These are phyloP conservation scores for Shiraia sp. DNA, from an alignment of 2,329 filamentous ascomycete genomes.

Conservation along the genomic window DNA sequence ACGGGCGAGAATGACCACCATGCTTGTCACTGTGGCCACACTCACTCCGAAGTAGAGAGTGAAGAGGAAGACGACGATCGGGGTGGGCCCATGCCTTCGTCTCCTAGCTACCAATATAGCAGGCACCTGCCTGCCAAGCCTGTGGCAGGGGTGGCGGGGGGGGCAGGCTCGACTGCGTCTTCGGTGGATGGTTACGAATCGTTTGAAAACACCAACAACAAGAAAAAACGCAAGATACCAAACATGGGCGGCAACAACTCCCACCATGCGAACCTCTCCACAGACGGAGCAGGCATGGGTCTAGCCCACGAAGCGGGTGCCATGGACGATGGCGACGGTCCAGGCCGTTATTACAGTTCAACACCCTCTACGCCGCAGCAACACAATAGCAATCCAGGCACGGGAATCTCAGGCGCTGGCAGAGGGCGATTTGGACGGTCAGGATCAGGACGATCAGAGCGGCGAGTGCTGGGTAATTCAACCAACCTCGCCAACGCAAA, in stretches of 20 bases:
- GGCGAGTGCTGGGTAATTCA: constrained; percentile 49
- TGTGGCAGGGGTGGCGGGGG: constrained; percentile 29
- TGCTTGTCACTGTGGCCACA: constrained; percentile 51
- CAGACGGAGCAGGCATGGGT: constrained; percentile 68
- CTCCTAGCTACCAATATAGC: constrained; percentile 45
- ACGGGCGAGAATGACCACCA: constrained; percentile 58
- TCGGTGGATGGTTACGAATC: constrained; percentile 90
- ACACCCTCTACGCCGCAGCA: constrained; percentile 58
- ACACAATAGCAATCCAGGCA: constrained; percentile 35
- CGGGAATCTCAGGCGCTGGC: constrained; percentile 61
- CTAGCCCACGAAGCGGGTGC: constrained; percentile 54
- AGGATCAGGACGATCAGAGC: constrained; percentile 47
- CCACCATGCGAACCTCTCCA: constrained; percentile 61
- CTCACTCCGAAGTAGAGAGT: constrained; percentile 59
- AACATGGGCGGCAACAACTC: constrained; percentile 73
- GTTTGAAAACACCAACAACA: constrained; percentile 98
- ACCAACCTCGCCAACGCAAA: constrained; percentile 50
- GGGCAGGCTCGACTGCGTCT: constrained; percentile 64
- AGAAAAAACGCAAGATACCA: constrained; percentile 98
- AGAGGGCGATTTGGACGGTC: constrained; percentile 78
- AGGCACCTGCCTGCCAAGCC: constrained; percentile 33
- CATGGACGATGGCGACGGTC: constrained; percentile 50
- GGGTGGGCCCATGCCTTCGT: constrained; percentile 45
- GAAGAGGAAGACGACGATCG: constrained; percentile 60
- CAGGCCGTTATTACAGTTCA: constrained; percentile 61